Percentiles rank a stretch among this genome's conserved stretches.
Conservation (phyloP, 2,329 filamentous ascomycete genomes). For the Myriosclerotinia scirpicola region DNA sequence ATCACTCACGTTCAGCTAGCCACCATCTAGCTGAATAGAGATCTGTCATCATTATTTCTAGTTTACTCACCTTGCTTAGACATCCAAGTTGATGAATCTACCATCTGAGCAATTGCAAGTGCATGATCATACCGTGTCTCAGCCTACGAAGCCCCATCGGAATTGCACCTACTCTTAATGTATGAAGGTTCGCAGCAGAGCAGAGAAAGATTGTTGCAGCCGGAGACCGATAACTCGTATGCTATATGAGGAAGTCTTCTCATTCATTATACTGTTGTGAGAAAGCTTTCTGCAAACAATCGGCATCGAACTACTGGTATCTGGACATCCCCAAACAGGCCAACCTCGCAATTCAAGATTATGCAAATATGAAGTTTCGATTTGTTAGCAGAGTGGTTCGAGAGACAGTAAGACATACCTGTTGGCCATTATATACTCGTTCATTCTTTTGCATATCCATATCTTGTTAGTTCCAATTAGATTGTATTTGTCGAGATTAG, state of each 20-base stretch:
- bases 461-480: too few species aligned
- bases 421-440: too few species aligned
- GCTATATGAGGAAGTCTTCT: background rate
- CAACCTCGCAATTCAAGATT: background rate
- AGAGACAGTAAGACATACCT: too few species aligned
- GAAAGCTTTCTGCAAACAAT: background rate
- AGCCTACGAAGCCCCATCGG: background rate
- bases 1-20: background rate
- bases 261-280: background rate
- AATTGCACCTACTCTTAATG: background rate
- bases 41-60: slow-evolving; percentile 10
- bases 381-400: too few species aligned
- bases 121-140: background rate
- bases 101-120: background rate
- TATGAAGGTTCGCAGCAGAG: background rate
- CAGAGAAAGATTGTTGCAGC: background rate
- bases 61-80: background rate
- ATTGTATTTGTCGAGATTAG: too few species aligned
- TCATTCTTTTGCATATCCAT: too few species aligned
- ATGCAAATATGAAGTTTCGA: too few species aligned
- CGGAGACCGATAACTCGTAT: background rate
- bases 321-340: background rate
- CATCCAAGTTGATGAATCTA: background rate
- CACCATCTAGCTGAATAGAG: background rate
- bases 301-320: background rate